These are phyloP conservation scores for Ammopiptanthus mongolicus DNA, from an alignment of 306 rosid genomes.

Conservation along the genomic window DNA sequence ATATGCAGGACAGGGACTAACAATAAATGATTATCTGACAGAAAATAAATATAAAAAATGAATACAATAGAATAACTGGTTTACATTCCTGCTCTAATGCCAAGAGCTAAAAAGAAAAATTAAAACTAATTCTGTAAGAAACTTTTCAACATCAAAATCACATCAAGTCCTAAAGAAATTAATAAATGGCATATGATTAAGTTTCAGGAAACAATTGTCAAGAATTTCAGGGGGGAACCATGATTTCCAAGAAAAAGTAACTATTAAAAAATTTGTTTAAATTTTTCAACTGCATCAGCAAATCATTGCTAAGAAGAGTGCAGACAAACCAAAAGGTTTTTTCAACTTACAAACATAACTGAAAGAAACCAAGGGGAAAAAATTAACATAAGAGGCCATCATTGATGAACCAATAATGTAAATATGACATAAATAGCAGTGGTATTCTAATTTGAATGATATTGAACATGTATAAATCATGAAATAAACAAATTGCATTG, in stretches of 20 bases:
- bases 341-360: neutral
- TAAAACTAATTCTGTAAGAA: neutral
- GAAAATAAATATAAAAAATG: neutral
- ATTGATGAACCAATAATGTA: neutral
- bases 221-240: neutral
- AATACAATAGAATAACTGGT: neutral
- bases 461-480: neutral
- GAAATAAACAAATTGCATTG: slow-evolving; percentile 2
- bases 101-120: neutral
- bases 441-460: neutral
- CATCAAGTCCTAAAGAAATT: neutral
- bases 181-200: neutral
- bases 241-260: neutral
- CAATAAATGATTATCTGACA: neutral
- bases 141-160: neutral
- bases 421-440: neutral
- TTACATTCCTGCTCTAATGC: neutral
- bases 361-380: neutral
- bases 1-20: neutral
- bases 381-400: neutral
- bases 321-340: neutral
- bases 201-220: neutral
- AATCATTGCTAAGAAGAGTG: neutral
- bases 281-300: neutral
- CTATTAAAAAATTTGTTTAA: neutral